Percentiles rank a stretch among this genome's conserved stretches.
These are phyloP conservation scores for Ophiostoma sp. DNA, from an alignment of 2,329 filamentous ascomycete species.

Conservation along the genomic window DNA sequence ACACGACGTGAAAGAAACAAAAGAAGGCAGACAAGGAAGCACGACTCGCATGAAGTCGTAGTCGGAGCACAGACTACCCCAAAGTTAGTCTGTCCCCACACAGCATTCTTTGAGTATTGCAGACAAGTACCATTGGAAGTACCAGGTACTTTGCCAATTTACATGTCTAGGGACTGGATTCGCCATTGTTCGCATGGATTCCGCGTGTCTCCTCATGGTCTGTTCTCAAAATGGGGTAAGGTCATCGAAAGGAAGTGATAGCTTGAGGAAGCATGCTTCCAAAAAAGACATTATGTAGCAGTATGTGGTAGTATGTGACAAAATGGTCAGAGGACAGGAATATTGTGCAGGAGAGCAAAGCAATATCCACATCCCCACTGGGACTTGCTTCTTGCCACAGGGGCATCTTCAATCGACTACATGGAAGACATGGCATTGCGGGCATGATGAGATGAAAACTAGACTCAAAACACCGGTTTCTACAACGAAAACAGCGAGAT, in stretches of 20 bases:
- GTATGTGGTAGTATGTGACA: background rate
- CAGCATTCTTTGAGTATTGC: background rate
- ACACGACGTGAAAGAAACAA: background rate
- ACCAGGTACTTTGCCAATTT: background rate
- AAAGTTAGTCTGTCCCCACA: background rate
- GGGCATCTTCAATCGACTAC: background rate
- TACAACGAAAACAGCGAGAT: background rate
- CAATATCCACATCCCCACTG: background rate
- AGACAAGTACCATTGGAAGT: background rate
- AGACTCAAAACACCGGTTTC: background rate
- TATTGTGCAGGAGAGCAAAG: background rate
- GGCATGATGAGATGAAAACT: background rate
- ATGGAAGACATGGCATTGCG: background rate
- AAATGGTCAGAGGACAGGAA: background rate
- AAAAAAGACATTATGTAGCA: background rate
- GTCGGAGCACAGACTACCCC: background rate
- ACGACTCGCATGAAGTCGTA: background rate
- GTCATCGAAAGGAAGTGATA: background rate
- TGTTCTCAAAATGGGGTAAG: background rate
- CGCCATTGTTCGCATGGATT: background rate
- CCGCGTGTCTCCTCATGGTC: background rate
- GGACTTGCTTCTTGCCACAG: background rate
- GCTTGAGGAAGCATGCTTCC: background rate
- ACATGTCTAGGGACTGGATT: background rate
- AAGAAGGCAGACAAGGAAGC: background rate